Evolutionary conservation across 148 eudicot genomes (phyloP), one percentile per base, ranked within the genome.

Genomic region (Chenopodium berlandieri): DNA sequence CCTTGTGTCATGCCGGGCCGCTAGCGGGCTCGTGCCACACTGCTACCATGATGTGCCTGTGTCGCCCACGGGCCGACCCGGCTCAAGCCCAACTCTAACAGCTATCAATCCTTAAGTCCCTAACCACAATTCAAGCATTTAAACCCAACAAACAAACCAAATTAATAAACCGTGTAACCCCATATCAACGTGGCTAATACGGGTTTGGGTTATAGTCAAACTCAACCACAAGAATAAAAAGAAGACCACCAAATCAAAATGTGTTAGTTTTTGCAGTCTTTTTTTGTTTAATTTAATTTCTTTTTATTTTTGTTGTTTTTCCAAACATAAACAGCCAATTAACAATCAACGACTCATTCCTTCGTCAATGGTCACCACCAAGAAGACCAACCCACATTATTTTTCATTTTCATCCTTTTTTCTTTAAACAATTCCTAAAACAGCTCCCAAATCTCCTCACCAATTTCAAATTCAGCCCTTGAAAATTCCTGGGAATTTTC

Each of bases 131-230:
- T n/a, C 25, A 64, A 25, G 23, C 31, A 3, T 25, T 30, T 67
- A 7, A 67, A 67, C 71, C 71, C 40, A 34, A 4, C 40, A 34
- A 34, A 34, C 40, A 34, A 34, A 34, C 44, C 44, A 6, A 40
- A 40, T 40, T 40, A 5, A 40, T 40, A 40, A 37, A 40, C 44
- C 44, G 44, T 40, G 44, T 40, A 40, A 40, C 44, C 44, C 0
- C 1, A 40, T 40, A 40, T 5, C 1, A 40, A 40, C 19, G 37
- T 67, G 37, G 54, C 54, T 50, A 50, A 56, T 56, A 4, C 62
- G 6, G 66, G 66, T 62, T 20, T 62, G 72, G 72, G 44, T 69
- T 69, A 69, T 40, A 69, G 22, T 69, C 19, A 69, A 69, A 69
- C 37, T 32, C 19, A 69, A 69, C 72, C 72, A 69, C 72, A 31